These are phyloP conservation scores for Fusarium guadeloupense DNA, from an alignment of 2,329 filamentous ascomycete species.

Conservation along the genomic window DNA sequence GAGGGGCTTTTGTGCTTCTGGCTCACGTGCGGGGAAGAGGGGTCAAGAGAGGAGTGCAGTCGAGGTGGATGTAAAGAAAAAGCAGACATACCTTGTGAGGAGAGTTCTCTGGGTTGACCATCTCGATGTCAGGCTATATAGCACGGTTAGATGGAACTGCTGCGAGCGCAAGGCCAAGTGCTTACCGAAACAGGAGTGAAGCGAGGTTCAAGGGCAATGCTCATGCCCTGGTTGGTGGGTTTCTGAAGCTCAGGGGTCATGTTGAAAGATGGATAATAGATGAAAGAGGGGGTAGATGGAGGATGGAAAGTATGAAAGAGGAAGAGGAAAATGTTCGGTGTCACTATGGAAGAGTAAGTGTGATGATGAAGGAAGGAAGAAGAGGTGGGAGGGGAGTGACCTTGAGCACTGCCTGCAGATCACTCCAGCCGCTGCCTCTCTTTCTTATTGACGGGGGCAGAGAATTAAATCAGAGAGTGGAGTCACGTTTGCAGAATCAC, in stretches of 20 bases:
- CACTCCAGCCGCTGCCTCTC: neutral
- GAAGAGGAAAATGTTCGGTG: neutral
- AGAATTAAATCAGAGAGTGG: too few relatives aligned
- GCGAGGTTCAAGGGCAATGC: too few relatives aligned
- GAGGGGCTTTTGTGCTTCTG: conserved; percentile 3
- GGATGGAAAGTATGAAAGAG: too few relatives aligned
- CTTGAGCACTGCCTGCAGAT: neutral
- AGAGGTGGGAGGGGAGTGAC: neutral
- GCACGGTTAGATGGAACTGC: neutral
- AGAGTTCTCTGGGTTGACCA: neutral
- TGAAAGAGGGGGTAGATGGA: neutral
- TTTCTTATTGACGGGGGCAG: neutral
- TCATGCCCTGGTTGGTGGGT: too few relatives aligned
- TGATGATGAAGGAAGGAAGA: neutral
- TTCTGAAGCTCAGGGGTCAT: too few relatives aligned
- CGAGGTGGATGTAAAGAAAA: conserved; percentile 31
- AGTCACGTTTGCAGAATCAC: too few relatives aligned
- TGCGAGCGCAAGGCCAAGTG: too few relatives aligned
- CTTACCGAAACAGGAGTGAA: too few relatives aligned
- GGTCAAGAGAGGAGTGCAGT: conserved; percentile 3
- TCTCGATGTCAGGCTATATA: neutral
- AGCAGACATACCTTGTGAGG: conserved; percentile 26
- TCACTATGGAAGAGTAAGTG: neutral
- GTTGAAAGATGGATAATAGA: too few relatives aligned
- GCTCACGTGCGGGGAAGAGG: conserved; percentile 25